Evolutionary conservation across 169 alveolate species (phyloP).

Genomic region (Eimeria praecox): DNA sequence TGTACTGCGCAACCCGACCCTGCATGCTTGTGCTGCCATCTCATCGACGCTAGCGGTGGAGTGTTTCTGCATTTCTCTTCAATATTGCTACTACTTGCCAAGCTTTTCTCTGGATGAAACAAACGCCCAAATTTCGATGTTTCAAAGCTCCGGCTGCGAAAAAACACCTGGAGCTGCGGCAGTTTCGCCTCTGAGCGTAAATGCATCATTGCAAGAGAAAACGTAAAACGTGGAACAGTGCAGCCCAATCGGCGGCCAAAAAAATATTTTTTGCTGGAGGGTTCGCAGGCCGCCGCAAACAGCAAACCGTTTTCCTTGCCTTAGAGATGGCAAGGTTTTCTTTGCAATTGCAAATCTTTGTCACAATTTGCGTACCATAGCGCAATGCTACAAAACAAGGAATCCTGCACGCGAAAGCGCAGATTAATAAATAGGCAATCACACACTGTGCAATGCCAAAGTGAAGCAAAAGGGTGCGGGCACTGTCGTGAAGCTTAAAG

Average conservation of each 20-base stretch:
- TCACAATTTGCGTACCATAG: neutral
- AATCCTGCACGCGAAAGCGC: neutral
- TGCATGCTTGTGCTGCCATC: no score
- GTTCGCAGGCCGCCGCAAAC: neutral
- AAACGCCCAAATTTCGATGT: neutral
- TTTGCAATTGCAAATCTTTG: neutral
- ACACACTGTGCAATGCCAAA: neutral
- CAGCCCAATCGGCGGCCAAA: neutral
- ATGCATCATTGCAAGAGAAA: neutral
- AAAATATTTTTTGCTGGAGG: neutral
- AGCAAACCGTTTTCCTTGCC: neutral
- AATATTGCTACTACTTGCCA: no score
- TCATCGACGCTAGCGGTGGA: no score
- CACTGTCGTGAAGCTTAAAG: neutral
- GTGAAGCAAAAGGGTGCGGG: neutral
- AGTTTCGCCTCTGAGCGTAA: neutral
- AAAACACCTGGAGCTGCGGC: neutral
- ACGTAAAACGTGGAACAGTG: neutral
- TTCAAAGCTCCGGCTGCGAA: neutral
- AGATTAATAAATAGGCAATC: neutral
- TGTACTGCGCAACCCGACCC: no score
- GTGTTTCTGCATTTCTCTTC: no score
- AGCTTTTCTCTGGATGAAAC: neutral
- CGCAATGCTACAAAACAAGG: neutral
- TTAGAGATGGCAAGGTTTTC: neutral